A percentile compares a stretch with the other conserved stretches of the same genome.
Evolutionary conservation across 148 eudicot genomes (phyloP).

Genomic region (Amaranthus cruentus): DNA sequence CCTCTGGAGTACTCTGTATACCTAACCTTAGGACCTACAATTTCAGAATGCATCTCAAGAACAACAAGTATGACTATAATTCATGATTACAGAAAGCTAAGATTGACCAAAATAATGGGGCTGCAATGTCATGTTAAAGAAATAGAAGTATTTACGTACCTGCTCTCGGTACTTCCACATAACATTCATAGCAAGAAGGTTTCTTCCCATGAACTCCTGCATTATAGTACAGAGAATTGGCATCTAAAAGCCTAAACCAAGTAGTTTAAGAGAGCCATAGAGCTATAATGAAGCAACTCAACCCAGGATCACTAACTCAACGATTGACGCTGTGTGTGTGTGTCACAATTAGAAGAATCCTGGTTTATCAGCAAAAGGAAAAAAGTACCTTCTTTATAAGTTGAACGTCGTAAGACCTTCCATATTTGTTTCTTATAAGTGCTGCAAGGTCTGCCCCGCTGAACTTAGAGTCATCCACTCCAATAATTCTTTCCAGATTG

Average conservation of each 20-base stretch:
- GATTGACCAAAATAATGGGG: neutral
- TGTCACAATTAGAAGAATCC: neutral
- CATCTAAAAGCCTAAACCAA: constrained; percentile 3
- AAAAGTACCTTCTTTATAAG: constrained; percentile 72
- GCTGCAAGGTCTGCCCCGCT: constrained; percentile 86
- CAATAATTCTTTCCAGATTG: constrained; percentile 74
- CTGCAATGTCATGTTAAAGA: constrained; percentile 4
- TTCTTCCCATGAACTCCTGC: constrained; percentile 97
- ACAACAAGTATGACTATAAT: neutral
- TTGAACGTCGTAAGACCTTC: constrained; percentile 92
- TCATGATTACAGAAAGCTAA: neutral
- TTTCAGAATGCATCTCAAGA: neutral
- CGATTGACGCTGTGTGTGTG: neutral
- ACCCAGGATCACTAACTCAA: neutral
- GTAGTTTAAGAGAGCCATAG: neutral
- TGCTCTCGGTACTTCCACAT: constrained; percentile 97
- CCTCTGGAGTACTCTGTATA: neutral
- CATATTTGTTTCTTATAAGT: constrained; percentile 82
- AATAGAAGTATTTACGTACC: constrained; percentile 30
- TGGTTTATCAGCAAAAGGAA: constrained; percentile 1
- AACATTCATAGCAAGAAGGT: constrained; percentile 92
- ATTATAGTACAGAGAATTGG: constrained; percentile 14
- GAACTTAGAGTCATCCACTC: constrained; percentile 76
- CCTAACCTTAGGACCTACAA: neutral
- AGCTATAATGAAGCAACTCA: neutral